Percentiles rank a stretch among this genome's conserved stretches.
phyloP scores from a whole-genome alignment of 768 basidiomycete species.

The Amanita inopinata region DNA sequence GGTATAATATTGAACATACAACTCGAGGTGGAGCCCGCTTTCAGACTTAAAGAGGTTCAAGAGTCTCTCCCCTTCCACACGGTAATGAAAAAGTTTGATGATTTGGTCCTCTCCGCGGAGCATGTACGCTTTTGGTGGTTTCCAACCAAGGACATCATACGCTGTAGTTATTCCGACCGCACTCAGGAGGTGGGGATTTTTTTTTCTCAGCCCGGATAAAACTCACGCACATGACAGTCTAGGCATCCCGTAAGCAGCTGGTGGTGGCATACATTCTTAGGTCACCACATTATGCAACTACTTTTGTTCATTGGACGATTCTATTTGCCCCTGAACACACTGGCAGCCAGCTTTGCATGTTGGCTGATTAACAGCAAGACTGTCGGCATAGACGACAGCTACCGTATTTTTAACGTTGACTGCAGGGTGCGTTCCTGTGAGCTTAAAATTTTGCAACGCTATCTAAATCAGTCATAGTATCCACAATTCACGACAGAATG shows the following conservation, averaged over 20 bases:
- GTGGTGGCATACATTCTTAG: slow-evolving; percentile 65
- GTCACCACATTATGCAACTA: slow-evolving; percentile 75
- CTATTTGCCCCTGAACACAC: slow-evolving; percentile 50
- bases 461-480: slow-evolving; percentile 53
- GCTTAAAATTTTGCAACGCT: slow-evolving; percentile 10
- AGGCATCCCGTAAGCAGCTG: slow-evolving; percentile 43
- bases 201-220: slow-evolving; percentile 9
- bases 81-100: slow-evolving; percentile 47
- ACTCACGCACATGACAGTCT: slow-evolving; percentile 29
- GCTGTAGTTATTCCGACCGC: slow-evolving; percentile 66
- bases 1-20: slow-evolving; percentile 78
- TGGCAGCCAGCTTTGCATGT: slow-evolving; percentile 51
- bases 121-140: slow-evolving; percentile 97
- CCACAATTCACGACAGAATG: slow-evolving; percentile 94
- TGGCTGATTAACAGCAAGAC: slow-evolving; percentile 55
- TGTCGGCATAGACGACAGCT: slow-evolving; percentile 65
- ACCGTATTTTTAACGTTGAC: slow-evolving; percentile 87
- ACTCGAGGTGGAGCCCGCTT: slow-evolving; percentile 73
- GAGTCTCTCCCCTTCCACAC: slow-evolving; percentile 52
- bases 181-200: slow-evolving; percentile 53
- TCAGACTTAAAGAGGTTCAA: slow-evolving; percentile 69
- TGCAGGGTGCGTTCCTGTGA: slow-evolving; percentile 56
- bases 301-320: slow-evolving; percentile 72
- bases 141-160: slow-evolving; percentile 64
- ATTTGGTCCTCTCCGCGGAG: slow-evolving; percentile 54